Percentiles rank a stretch among this genome's conserved stretches.
phyloP scores from a whole-genome alignment of 1,139 yeast species.

The Kurtzmaniella quercitrusa region DNA sequence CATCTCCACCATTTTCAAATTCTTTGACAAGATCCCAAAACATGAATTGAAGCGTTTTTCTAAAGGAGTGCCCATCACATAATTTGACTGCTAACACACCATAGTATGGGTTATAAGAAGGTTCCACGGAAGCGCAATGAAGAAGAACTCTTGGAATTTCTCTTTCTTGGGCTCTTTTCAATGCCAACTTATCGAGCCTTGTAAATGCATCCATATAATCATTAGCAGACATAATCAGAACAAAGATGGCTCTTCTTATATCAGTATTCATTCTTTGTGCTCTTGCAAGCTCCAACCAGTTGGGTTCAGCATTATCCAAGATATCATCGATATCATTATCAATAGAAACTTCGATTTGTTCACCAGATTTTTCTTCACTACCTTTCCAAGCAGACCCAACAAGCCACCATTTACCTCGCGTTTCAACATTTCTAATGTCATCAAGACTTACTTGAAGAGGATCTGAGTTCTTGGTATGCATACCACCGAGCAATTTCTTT shows the following conservation, averaged over 20 bases:
- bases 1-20: constrained; percentile 52
- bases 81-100: constrained; percentile 74
- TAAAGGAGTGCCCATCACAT: constrained; percentile 63
- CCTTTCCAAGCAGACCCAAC: constrained; percentile 98
- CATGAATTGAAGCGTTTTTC: constrained; percentile 83
- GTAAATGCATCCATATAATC: constrained; percentile 87
- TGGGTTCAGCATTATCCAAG: constrained; percentile 67
- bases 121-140: constrained; percentile 84
- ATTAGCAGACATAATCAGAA: constrained; percentile 91
- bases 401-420: constrained; percentile 97
- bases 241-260: constrained; percentile 86
- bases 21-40: constrained; percentile 87
- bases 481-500: constrained; percentile 62
- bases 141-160: constrained; percentile 83
- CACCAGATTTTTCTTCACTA: constrained; percentile 17
- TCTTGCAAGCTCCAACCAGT: constrained; percentile 85
- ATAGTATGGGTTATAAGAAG: constrained; percentile 86
- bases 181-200: constrained; percentile 71
- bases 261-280: constrained; percentile 94
- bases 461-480: constrained; percentile 50
- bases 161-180: constrained; percentile 78
- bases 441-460: constrained; percentile 80
- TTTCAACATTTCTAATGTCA: constrained; percentile 73
- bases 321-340: constrained; percentile 45
- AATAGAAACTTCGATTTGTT: background rate